Conservation (phyloP, 805 yeast species). For the Tetrapisispora namnaoensis region DNA sequence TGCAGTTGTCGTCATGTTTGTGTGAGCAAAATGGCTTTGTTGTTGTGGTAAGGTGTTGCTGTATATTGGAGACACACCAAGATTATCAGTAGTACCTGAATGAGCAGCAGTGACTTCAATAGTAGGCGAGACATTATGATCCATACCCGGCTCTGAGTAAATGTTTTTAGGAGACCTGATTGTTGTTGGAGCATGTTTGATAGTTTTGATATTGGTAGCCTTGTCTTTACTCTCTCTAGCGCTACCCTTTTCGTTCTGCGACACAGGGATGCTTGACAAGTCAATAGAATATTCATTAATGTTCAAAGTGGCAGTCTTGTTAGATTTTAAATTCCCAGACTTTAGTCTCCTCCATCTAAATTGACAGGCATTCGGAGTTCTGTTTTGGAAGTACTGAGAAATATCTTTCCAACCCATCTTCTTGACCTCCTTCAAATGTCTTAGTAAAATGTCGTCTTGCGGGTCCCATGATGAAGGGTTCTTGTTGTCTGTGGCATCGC, state of each 20-base stretch:
- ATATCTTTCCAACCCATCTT: constrained; percentile 88
- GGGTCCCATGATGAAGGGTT: constrained; percentile 67
- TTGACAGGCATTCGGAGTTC: constrained; percentile 86
- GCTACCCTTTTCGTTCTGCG: background rate
- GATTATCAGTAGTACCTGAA: background rate
- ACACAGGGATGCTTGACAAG: background rate
- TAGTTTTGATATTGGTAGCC: background rate
- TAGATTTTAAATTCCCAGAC: constrained; percentile 33
- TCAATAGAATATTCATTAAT: constrained; percentile 2
- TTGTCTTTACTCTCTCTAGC: background rate
- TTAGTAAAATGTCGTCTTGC: constrained; percentile 57
- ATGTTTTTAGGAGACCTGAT: background rate
- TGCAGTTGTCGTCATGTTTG: background rate
- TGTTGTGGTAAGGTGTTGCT: background rate
- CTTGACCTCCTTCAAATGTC: constrained; percentile 72
- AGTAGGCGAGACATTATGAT: background rate
- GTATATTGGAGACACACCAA: background rate
- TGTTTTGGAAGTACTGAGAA: constrained; percentile 61
- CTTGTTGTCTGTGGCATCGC: constrained; percentile 6
- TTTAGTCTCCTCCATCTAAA: constrained; percentile 76
- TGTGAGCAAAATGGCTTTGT: background rate
- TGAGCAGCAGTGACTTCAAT: background rate
- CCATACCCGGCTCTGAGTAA: background rate
- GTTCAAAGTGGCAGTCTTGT: constrained; percentile 17
- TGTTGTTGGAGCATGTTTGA: background rate